phyloP scores from a whole-genome alignment of 139 green algal genomes.

The Auxenochlorella protothecoides region DNA sequence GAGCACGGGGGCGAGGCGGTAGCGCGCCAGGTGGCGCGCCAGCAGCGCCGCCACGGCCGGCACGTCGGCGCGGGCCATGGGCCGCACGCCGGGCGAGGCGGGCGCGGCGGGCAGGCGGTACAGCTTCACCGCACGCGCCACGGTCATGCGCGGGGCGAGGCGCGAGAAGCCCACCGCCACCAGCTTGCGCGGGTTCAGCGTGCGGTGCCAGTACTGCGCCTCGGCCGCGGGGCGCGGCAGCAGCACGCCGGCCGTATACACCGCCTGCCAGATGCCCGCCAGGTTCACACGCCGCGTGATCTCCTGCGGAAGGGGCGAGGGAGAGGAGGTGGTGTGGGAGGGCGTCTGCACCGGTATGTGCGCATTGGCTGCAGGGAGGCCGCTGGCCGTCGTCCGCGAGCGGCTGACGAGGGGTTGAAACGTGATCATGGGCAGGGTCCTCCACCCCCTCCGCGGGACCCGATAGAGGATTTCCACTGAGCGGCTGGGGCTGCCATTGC shows the following conservation, averaged over 20 bases:
- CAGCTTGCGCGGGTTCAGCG: conserved; percentile 93
- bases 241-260: conserved; percentile 92
- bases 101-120: conserved; percentile 78
- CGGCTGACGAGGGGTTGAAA: too few relatives aligned
- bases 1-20: conserved; percentile 57
- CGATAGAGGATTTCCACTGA: too few relatives aligned
- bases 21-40: conserved; percentile 60
- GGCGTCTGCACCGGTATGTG: neutral
- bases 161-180: conserved; percentile 80
- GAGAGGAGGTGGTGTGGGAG: neutral
- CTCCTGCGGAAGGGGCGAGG: conserved; percentile 39
- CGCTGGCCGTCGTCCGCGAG: too few relatives aligned
- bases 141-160: conserved; percentile 77
- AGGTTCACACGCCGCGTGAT: conserved; percentile 60
- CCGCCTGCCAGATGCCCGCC: conserved; percentile 76
- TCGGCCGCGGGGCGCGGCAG: conserved; percentile 82
- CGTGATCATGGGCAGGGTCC: too few relatives aligned
- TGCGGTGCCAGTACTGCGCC: conserved; percentile 93
- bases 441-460: too few relatives aligned
- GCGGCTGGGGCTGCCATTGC: too few relatives aligned
- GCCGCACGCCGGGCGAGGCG: conserved; percentile 64
- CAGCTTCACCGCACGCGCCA: conserved; percentile 89
- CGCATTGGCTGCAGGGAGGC: too few relatives aligned
- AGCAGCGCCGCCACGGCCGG: conserved; percentile 56
- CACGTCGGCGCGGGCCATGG: conserved; percentile 58